These are phyloP conservation scores for Aristolochia fimbriata DNA, from an alignment of 164 flowering plant genomes.

Conservation along the genomic window DNA sequence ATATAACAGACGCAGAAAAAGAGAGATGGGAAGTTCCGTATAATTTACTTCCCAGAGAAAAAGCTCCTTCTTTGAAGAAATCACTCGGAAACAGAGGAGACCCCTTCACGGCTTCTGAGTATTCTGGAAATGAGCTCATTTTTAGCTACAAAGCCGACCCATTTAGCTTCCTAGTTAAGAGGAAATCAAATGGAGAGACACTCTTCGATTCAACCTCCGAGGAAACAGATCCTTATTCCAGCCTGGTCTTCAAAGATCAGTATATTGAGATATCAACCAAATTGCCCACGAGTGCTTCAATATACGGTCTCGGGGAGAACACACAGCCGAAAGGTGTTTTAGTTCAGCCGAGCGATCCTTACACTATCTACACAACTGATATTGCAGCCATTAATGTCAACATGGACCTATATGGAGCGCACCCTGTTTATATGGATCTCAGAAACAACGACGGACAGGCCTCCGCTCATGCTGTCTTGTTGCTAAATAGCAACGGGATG, in stretches of 20 bases:
- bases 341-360: slow-evolving; percentile 71
- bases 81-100: slow-evolving; percentile 21
- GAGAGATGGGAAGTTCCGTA: slow-evolving; percentile 82
- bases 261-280: slow-evolving; percentile 80
- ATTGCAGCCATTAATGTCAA: slow-evolving; percentile 78
- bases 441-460: slow-evolving; percentile 57
- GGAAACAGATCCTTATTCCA: slow-evolving; percentile 40
- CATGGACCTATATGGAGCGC: slow-evolving; percentile 79
- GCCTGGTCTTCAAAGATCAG: slow-evolving; percentile 90
- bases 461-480: slow-evolving; percentile 60
- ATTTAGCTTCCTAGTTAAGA: slow-evolving; percentile 61
- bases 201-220: slow-evolving; percentile 63
- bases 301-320: slow-evolving; percentile 95
- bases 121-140: slow-evolving; percentile 43
- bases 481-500: slow-evolving; percentile 96
- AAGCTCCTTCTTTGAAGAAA: slow-evolving; percentile 39
- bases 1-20: slow-evolving; percentile 53
- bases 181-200: slow-evolving; percentile 72
- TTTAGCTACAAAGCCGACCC: slow-evolving; percentile 72
- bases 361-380: slow-evolving; percentile 82
- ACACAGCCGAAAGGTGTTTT: slow-evolving; percentile 82
- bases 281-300: slow-evolving; percentile 65
- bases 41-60: slow-evolving; percentile 61
- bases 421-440: slow-evolving; percentile 95
- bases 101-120: slow-evolving; percentile 28